A percentile compares a stretch with the other conserved stretches of the same genome.
These are phyloP conservation scores for Sphaceloma murrayae DNA, from an alignment of 2,329 filamentous ascomycete species.

Conservation along the genomic window DNA sequence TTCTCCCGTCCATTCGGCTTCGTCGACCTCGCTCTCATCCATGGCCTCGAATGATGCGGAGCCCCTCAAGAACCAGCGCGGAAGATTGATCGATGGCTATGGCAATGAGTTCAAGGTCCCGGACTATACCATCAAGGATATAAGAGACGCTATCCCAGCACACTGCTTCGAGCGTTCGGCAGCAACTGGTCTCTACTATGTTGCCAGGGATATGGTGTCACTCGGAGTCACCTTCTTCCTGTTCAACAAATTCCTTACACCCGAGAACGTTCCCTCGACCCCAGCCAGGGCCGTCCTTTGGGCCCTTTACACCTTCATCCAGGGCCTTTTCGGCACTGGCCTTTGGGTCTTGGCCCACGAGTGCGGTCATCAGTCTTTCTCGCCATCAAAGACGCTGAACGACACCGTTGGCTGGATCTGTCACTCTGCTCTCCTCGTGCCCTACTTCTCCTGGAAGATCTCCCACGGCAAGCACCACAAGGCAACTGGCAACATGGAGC, in stretches of 20 bases:
- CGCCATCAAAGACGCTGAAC: slow-evolving; percentile 80
- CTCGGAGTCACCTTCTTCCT: slow-evolving; percentile 72
- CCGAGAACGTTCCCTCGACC: slow-evolving; percentile 65
- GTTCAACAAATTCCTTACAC: slow-evolving; percentile 83
- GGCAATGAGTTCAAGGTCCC: slow-evolving; percentile 91
- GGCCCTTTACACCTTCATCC: slow-evolving; percentile 64
- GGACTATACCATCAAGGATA: slow-evolving; percentile 95
- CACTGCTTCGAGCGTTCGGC: slow-evolving; percentile 92
- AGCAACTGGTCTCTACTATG: slow-evolving; percentile 65
- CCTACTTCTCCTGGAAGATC: slow-evolving; percentile 99
- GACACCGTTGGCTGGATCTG: slow-evolving; percentile 86
- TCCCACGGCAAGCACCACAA: slow-evolving; percentile 99
- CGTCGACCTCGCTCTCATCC: slow-evolving; percentile 86
- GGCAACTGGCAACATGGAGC: slow-evolving; percentile 91
- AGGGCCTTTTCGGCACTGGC: slow-evolving; percentile 88
- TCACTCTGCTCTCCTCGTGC: slow-evolving; percentile 80
- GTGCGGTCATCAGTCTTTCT: slow-evolving; percentile 96
- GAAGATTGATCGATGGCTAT: slow-evolving; percentile 76
- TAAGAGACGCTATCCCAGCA: slow-evolving; percentile 91
- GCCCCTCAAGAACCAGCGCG: slow-evolving; percentile 42
- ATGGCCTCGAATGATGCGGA: slow-evolving; percentile 60
- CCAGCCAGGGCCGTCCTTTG: slow-evolving; percentile 56
- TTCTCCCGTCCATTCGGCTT: slow-evolving; percentile 56
- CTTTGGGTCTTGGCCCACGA: slow-evolving; percentile 96
- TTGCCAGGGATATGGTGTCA: slow-evolving; percentile 66